Conservation (phyloP, 2,329 filamentous ascomycete genomes). For the Pseudodiploospora longispora region DNA sequence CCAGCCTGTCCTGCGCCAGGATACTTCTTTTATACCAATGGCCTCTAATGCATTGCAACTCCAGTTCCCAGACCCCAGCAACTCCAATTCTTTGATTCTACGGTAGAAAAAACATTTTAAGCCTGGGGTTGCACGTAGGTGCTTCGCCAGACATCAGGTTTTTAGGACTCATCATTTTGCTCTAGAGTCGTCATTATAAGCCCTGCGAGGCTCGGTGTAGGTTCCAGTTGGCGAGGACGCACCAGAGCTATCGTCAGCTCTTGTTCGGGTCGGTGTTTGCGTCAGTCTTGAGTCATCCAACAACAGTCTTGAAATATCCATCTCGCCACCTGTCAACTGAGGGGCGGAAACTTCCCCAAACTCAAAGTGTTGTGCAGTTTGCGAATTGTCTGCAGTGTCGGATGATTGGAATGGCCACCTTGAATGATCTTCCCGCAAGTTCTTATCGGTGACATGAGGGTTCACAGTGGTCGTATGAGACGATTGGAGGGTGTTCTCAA, state of each 20-base stretch:
- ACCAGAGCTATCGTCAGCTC: slow-evolving; percentile 16
- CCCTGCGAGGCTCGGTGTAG: slow-evolving; percentile 9
- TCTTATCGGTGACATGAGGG: slow-evolving; percentile 30
- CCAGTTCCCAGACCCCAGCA: too few relatives aligned
- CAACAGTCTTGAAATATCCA: slow-evolving; percentile 54
- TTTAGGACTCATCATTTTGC: too few relatives aligned
- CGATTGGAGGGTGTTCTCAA: slow-evolving; percentile 36
- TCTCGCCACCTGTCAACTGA: slow-evolving; percentile 42
- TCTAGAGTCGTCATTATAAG: too few relatives aligned
- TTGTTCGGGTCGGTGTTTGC: slow-evolving; percentile 17
- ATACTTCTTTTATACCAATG: too few relatives aligned
- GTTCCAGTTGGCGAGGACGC: slow-evolving; percentile 15
- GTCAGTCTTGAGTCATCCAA: slow-evolving; percentile 41
- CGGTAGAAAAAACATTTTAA: too few relatives aligned
- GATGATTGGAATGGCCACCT: slow-evolving; percentile 32
- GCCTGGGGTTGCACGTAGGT: too few relatives aligned
- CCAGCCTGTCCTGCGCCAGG: too few relatives aligned
- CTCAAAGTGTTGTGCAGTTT: slow-evolving; percentile 27
- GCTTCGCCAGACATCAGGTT: too few relatives aligned
- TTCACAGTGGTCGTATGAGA: slow-evolving; percentile 30
- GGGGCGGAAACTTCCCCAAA: slow-evolving; percentile 33
- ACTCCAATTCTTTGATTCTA: too few relatives aligned
- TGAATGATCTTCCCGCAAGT: slow-evolving; percentile 39
- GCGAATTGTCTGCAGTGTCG: slow-evolving; percentile 20
- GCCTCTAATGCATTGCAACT: too few relatives aligned